These are phyloP conservation scores for Termitomyces sp. DNA, from an alignment of 768 basidiomycete genomes.

Conservation along the genomic window DNA sequence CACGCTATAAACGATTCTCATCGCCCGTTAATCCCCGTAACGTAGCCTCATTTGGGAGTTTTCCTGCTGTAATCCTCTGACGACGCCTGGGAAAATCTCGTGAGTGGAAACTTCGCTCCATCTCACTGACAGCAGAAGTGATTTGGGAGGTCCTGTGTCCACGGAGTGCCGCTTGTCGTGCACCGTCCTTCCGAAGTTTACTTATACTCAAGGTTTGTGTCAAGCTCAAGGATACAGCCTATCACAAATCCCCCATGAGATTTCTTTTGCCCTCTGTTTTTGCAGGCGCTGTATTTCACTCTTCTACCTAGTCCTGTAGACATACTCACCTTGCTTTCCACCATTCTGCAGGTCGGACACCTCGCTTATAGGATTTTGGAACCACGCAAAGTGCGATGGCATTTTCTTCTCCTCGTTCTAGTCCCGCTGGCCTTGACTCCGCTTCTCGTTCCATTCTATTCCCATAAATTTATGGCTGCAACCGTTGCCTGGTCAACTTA, in stretches of 20 bases:
- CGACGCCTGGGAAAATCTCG: too few relatives aligned
- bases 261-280: background rate
- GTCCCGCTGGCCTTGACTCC: conserved; percentile 4
- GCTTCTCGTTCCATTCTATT: background rate
- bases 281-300: background rate
- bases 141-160: too few relatives aligned
- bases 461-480: background rate
- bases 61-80: too few relatives aligned
- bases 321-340: background rate
- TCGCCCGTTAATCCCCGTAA: too few relatives aligned
- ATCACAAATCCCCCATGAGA: background rate
- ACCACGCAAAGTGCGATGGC: conserved; percentile 10
- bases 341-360: conserved; percentile 7
- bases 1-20: too few relatives aligned
- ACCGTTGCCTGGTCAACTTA: conserved; percentile 8
- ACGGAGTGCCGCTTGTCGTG: too few relatives aligned
- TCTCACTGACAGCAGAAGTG: too few relatives aligned
- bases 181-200: background rate
- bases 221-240: too few relatives aligned
- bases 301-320: background rate
- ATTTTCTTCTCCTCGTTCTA: conserved; percentile 8
- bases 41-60: too few relatives aligned
- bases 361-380: conserved; percentile 6
- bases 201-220: too few relatives aligned
- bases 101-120: too few relatives aligned